Conservation (phyloP, 345 rosid genomes). For the Gossypium ekmanianum region DNA sequence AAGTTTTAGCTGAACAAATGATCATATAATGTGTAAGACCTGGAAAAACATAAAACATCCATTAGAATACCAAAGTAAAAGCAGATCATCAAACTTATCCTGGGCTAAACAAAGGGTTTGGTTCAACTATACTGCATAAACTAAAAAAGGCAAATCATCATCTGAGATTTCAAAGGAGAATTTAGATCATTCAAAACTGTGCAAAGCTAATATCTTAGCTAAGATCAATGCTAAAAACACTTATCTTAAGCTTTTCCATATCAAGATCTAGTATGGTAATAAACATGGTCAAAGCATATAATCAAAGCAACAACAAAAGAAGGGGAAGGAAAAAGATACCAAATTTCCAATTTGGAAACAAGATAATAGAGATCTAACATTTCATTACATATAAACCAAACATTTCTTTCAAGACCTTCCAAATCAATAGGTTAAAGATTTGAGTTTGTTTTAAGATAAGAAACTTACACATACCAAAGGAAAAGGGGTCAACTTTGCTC, state of each 20-base stretch:
- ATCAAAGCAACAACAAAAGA: not conserved
- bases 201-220: not conserved
- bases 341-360: not conserved
- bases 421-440: not conserved
- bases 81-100: constrained; percentile 1
- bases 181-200: not conserved
- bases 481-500: not conserved
- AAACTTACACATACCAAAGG: constrained; percentile 17
- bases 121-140: not conserved
- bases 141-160: not conserved
- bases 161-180: not conserved
- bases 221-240: no score
- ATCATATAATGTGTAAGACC: constrained; percentile 15
- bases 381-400: not conserved
- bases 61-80: constrained; percentile 18
- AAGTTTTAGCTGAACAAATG: not conserved
- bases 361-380: constrained; percentile 22
- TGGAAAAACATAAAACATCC: constrained; percentile 21
- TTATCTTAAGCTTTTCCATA: no score
- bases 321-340: not conserved
- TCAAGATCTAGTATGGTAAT: not conserved
- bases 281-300: not conserved
- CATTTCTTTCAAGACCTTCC: not conserved
- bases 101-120: no score
- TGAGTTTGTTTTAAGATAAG: not conserved